Conservation (phyloP, 306 rosid genomes). For the Luffa acutangula region DNA sequence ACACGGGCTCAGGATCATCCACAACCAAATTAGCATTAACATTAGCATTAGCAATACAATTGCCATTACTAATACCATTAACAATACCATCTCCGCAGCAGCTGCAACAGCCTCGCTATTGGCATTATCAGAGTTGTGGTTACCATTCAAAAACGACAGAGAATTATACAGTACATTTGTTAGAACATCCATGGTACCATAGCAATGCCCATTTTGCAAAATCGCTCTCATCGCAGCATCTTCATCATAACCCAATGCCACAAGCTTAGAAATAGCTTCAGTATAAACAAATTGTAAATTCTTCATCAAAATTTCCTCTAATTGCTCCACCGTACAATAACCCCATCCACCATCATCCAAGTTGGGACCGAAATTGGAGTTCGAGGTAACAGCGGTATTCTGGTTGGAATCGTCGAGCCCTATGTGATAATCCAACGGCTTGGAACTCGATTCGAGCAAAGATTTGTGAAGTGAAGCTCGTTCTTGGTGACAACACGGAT, state of each 20-base stretch:
- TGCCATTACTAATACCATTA: constrained; percentile 2
- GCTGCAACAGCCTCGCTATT: background rate
- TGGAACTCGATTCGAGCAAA: constrained; percentile 52
- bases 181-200: constrained; percentile 74
- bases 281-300: constrained; percentile 50
- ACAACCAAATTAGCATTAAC: constrained; percentile 24
- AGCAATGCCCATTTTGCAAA: constrained; percentile 70
- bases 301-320: constrained; percentile 71
- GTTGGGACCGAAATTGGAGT: constrained; percentile 23
- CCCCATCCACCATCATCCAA: constrained; percentile 71
- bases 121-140: background rate
- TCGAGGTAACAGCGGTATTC: constrained; percentile 20
- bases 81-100: no score
- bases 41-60: background rate
- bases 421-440: constrained; percentile 37
- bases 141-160: constrained; percentile 50
- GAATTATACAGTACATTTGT: constrained; percentile 71
- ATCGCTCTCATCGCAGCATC: constrained; percentile 58
- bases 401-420: constrained; percentile 25
- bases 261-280: constrained; percentile 74
- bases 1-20: constrained; percentile 52
- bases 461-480: constrained; percentile 58
- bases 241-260: constrained; percentile 66
- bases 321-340: constrained; percentile 84
- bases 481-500: constrained; percentile 30